phyloP scores from a whole-genome alignment of 495 filamentous ascomycete species.

The Penicillium soppii region DNA sequence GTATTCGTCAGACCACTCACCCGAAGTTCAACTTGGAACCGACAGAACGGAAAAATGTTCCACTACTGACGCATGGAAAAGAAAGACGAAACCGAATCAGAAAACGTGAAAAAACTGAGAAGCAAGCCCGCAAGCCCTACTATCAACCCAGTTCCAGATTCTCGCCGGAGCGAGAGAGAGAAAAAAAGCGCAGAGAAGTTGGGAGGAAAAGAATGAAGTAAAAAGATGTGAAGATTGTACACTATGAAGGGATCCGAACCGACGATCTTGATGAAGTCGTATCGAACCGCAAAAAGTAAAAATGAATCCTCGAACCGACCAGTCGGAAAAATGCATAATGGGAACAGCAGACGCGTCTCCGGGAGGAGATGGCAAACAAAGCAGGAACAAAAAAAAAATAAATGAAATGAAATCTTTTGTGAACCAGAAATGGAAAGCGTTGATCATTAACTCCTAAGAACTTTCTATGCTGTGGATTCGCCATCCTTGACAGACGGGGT shows the following conservation, averaged over 20 bases:
- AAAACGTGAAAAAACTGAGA: too few species aligned
- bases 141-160: neutral
- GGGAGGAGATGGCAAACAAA: constrained; percentile 14
- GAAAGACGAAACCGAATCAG: neutral
- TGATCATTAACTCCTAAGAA: constrained; percentile 46
- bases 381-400: constrained; percentile 22
- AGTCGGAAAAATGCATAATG: constrained; percentile 33
- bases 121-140: too few species aligned
- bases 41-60: too few species aligned
- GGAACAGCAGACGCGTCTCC: constrained; percentile 10
- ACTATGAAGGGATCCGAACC: constrained; percentile 24
- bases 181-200: constrained; percentile 5
- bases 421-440: constrained; percentile 38
- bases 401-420: constrained; percentile 37
- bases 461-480: constrained; percentile 45
- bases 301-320: constrained; percentile 28
- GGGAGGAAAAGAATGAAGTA: constrained; percentile 5
- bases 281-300: constrained; percentile 13
- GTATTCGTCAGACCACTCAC: too few species aligned
- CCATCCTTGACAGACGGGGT: constrained; percentile 46
- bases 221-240: constrained; percentile 36
- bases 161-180: constrained; percentile 4
- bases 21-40: too few species aligned
- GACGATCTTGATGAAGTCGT: too few species aligned
- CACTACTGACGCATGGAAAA: too few species aligned